Evolutionary conservation across 495 filamentous ascomycete species (phyloP).

Genomic region (Penicillium coffeae): DNA sequence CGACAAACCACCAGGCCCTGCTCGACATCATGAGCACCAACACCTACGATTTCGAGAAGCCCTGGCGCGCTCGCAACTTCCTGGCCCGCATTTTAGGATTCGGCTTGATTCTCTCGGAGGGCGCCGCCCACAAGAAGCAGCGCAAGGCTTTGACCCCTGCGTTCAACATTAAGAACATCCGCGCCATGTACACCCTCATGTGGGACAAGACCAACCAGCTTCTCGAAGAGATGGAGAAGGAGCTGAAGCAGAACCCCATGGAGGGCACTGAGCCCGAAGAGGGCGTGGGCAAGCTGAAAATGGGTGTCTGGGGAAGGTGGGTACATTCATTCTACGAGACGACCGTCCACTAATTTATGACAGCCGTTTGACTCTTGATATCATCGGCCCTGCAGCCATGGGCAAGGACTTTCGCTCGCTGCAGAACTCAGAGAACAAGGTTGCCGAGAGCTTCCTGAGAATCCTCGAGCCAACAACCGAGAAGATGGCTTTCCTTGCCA

Average conservation of each 20-base stretch:
- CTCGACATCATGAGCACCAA: constrained; percentile 54
- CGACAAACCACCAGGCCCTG: constrained; percentile 44
- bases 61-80: constrained; percentile 41
- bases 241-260: constrained; percentile 31
- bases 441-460: constrained; percentile 62
- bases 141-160: constrained; percentile 76
- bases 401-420: constrained; percentile 76
- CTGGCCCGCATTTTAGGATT: constrained; percentile 70
- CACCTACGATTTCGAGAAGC: constrained; percentile 53
- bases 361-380: constrained; percentile 75
- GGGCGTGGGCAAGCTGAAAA: constrained; percentile 56
- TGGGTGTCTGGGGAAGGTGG: constrained; percentile 60
- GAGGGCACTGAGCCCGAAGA: constrained; percentile 37
- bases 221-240: constrained; percentile 36
- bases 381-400: constrained; percentile 79
- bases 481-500: constrained; percentile 43
- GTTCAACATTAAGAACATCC: constrained; percentile 78
- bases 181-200: constrained; percentile 76
- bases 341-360: too few relatives aligned
- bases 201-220: constrained; percentile 58
- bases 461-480: constrained; percentile 49
- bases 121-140: constrained; percentile 69
- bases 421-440: constrained; percentile 55
- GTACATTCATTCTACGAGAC: not conserved
- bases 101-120: constrained; percentile 77